These are phyloP conservation scores for Globisporangium carolinianum DNA, from an alignment of 352 stramenopile species.

Conservation along the genomic window DNA sequence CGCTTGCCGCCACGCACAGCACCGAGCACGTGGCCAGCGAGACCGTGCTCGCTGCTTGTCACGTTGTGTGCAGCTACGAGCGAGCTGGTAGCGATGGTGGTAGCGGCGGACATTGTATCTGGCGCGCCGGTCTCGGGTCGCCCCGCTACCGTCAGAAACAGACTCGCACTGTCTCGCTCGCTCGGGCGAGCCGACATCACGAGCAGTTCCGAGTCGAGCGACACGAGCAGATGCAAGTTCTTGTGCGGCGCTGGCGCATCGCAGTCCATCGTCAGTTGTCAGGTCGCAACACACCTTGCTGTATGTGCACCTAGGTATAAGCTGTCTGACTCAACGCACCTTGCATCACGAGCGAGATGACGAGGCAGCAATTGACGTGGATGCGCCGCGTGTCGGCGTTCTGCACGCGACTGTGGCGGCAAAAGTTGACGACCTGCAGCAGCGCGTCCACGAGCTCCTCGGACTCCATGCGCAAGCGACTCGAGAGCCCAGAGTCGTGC, in stretches of 20 bases:
- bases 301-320: constrained; percentile 9
- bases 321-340: constrained; percentile 12
- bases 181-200: constrained; percentile 36
- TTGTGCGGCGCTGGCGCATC: constrained; percentile 17
- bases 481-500: constrained; percentile 23
- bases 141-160: constrained; percentile 44
- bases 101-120: too few relatives aligned
- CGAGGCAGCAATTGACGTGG: constrained; percentile 79
- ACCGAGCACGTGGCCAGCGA: too few relatives aligned
- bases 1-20: not conserved
- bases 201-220: constrained; percentile 63
- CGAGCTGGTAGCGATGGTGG: too few relatives aligned
- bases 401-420: constrained; percentile 31
- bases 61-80: too few relatives aligned
- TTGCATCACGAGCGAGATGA: constrained; percentile 83
- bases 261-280: not conserved
- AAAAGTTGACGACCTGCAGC: constrained; percentile 64
- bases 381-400: constrained; percentile 56
- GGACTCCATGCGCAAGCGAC: constrained; percentile 45
- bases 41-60: not conserved
- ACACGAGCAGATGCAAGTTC: constrained; percentile 41
- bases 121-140: constrained; percentile 27
- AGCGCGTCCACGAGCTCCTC: constrained; percentile 68
- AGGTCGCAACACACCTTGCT: not conserved
- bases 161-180: constrained; percentile 33